Conservation (phyloP, 2,329 filamentous ascomycete species). For the Fusarium miscanthi region DNA sequence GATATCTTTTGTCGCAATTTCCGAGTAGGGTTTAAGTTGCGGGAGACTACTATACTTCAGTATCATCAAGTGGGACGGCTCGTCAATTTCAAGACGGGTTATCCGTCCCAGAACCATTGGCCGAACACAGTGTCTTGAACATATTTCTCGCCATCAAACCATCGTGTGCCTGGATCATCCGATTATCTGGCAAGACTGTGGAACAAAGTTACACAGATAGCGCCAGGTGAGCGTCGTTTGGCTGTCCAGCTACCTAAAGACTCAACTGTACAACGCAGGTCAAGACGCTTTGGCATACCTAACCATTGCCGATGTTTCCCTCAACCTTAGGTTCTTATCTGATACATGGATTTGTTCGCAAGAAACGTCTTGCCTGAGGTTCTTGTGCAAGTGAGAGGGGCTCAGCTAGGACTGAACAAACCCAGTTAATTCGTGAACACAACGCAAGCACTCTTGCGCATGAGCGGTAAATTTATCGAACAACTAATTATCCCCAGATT, state of each 20-base stretch:
- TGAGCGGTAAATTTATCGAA: background rate
- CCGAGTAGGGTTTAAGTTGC: conserved; percentile 13
- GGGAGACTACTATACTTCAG: background rate
- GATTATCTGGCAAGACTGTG: conserved; percentile 30
- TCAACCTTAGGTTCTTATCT: background rate
- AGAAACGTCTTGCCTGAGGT: background rate
- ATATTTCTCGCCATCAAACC: background rate
- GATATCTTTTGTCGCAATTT: background rate
- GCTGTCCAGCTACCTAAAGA: conserved; percentile 16
- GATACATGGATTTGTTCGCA: background rate
- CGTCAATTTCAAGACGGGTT: background rate
- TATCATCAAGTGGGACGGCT: conserved; percentile 18
- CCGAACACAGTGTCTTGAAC: conserved; percentile 22
- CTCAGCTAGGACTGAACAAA: background rate
- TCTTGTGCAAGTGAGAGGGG: conserved; percentile 13
- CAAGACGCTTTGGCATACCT: conserved; percentile 9
- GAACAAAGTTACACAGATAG: conserved; percentile 29
- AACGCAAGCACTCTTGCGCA: background rate
- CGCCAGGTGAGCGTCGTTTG: conserved; percentile 25
- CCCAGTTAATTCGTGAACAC: background rate
- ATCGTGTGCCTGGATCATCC: conserved; percentile 4
- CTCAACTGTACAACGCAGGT: conserved; percentile 18
- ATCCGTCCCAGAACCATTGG: conserved; percentile 10
- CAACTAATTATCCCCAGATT: no score
- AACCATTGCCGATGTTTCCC: background rate